Evolutionary conservation across 306 rosid species (phyloP).

Genomic region (Cicer chorassanicum): DNA sequence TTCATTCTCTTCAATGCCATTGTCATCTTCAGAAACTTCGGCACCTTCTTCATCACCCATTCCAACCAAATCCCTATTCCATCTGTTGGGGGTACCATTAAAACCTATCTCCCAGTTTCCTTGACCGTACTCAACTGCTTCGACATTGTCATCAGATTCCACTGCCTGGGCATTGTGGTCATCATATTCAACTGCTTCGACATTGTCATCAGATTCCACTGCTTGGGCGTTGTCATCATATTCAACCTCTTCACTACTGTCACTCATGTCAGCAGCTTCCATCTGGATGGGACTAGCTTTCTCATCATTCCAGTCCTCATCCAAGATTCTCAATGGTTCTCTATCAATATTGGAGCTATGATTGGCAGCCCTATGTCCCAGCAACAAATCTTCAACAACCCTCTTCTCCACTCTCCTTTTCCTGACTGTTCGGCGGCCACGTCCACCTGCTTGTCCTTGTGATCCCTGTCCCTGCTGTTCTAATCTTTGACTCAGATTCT

Average conservation of each 20-base stretch:
- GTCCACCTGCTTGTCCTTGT: constrained; percentile 67
- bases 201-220: constrained; percentile 73
- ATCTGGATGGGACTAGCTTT: constrained; percentile 52
- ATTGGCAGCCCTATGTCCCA: constrained; percentile 47
- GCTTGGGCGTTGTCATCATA: constrained; percentile 66
- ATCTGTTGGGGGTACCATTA: constrained; percentile 62
- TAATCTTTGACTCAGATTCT: constrained; percentile 53
- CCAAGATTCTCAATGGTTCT: constrained; percentile 66
- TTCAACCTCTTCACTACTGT: constrained; percentile 67
- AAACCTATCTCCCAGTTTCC: constrained; percentile 87
- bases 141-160: constrained; percentile 71
- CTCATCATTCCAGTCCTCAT: constrained; percentile 75
- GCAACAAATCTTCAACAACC: constrained; percentile 60
- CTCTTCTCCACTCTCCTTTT: constrained; percentile 71
- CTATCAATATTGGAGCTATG: constrained; percentile 56
- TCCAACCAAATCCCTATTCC: constrained; percentile 64
- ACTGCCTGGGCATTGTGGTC: constrained; percentile 52
- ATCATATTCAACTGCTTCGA: constrained; percentile 27
- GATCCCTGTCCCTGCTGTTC: constrained; percentile 61
- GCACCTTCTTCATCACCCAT: constrained; percentile 76
- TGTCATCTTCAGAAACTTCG: constrained; percentile 80
- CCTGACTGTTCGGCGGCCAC: constrained; percentile 89
- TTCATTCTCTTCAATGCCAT: constrained; percentile 60
- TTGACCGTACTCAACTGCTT: constrained; percentile 68
- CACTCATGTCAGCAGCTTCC: constrained; percentile 56